Percentiles rank a stretch among this genome's conserved stretches.
These are phyloP conservation scores for Colletotrichum phormii DNA, from an alignment of 2,329 filamentous ascomycete genomes.

Conservation along the genomic window DNA sequence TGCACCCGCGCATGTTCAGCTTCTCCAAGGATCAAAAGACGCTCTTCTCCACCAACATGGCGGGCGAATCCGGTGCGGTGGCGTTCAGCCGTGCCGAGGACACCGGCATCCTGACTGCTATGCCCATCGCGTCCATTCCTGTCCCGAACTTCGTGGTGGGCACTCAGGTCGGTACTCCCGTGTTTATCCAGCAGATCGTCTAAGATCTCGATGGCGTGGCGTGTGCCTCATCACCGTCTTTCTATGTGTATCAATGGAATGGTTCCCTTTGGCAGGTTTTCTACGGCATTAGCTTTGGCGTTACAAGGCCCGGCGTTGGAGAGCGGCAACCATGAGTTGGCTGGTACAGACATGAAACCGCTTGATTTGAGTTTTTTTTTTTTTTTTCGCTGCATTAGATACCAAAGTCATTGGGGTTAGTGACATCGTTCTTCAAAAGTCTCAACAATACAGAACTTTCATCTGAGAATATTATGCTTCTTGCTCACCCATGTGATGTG, in stretches of 20 bases:
- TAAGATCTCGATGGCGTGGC: neutral
- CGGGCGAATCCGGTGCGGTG: conserved; percentile 50
- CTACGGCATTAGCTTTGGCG: neutral
- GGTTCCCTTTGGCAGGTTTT: neutral
- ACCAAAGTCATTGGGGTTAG: conserved; percentile 28
- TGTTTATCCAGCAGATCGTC: conserved; percentile 48
- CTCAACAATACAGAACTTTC: neutral
- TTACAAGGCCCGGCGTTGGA: conserved; percentile 24
- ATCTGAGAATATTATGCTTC: neutral
- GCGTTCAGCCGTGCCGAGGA: conserved; percentile 41
- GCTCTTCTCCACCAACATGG: conserved; percentile 61
- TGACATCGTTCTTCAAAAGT: neutral
- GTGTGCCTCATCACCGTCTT: neutral
- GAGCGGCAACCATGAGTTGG: conserved; percentile 24
- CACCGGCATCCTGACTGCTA: conserved; percentile 45
- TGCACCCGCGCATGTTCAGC: conserved; percentile 60
- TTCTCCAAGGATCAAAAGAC: conserved; percentile 47
- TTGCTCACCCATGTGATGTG: neutral
- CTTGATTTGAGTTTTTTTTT: conserved; percentile 20
- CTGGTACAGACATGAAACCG: conserved; percentile 30
- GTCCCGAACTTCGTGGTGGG: conserved; percentile 41
- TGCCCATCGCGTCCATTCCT: conserved; percentile 43
- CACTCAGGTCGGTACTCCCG: conserved; percentile 41
- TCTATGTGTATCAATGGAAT: neutral
- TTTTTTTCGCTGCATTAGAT: conserved; percentile 16